phyloP scores from a whole-genome alignment of 768 basidiomycete species.

The Mycena filopes region DNA sequence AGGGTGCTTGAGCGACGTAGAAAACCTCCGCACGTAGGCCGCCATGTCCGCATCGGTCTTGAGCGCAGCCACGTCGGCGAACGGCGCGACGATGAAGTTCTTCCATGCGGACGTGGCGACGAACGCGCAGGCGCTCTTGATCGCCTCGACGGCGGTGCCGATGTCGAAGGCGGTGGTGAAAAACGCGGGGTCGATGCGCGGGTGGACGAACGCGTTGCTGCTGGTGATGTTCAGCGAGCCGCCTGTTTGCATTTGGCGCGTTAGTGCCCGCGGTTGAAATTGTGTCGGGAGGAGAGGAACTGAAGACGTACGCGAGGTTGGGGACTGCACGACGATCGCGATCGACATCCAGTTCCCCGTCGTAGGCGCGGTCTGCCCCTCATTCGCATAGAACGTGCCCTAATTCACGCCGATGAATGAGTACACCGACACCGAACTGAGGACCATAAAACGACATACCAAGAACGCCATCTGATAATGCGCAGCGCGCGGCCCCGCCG shows the following conservation, averaged over 20 bases:
- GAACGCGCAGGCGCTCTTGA: conserved; percentile 4
- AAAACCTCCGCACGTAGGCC: conserved; percentile 16
- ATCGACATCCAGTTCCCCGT: conserved; percentile 25
- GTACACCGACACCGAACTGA: background rate
- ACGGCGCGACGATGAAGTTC: conserved; percentile 16
- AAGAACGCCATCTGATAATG: conserved; percentile 25
- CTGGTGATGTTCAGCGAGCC: conserved; percentile 17
- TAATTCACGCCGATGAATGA: background rate
- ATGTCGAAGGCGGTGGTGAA: conserved; percentile 25
- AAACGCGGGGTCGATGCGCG: conserved; percentile 25
- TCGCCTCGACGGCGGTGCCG: conserved; percentile 8
- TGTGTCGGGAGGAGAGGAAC: too few species aligned
- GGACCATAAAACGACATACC: background rate
- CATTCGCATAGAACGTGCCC: conserved; percentile 18
- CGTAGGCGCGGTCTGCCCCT: conserved; percentile 7
- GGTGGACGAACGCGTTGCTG: conserved; percentile 20
- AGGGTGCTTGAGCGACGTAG: conserved; percentile 15
- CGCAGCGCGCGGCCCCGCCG: conserved; percentile 14
- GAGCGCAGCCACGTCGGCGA: background rate
- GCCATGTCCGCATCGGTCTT: conserved; percentile 17
- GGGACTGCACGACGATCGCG: conserved; percentile 17
- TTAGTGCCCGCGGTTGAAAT: background rate
- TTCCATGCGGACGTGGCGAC: conserved; percentile 19
- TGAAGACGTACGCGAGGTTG: conserved; percentile 16
- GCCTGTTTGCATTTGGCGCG: background rate